These are phyloP conservation scores for Sporothrix sp. DNA, from an alignment of 2,329 filamentous ascomycete genomes.

Conservation along the genomic window DNA sequence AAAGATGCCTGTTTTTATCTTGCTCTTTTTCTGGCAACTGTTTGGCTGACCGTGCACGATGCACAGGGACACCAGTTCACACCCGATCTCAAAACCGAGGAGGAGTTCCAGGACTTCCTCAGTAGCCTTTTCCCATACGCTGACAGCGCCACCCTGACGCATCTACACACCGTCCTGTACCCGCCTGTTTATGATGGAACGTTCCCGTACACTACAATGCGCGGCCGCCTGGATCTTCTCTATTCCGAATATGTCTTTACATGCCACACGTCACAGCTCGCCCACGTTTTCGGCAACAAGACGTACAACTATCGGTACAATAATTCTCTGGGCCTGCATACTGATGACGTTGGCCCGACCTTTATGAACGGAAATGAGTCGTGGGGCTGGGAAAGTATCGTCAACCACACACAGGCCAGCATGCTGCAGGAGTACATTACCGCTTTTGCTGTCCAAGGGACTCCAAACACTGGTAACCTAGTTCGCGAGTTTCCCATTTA, in stretches of 20 bases:
- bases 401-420: not conserved
- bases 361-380: slow-evolving; percentile 5
- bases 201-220: not conserved
- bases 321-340: not conserved
- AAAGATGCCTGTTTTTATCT: too few species aligned
- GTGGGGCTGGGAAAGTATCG: not conserved
- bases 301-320: slow-evolving; percentile 5
- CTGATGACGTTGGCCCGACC: not conserved
- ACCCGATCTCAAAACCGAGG: not conserved
- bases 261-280: not conserved
- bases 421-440: slow-evolving; percentile 4
- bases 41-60: not conserved
- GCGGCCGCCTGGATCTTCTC: not conserved
- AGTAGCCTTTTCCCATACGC: not conserved
- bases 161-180: not conserved
- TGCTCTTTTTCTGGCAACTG: too few species aligned
- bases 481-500: slow-evolving; percentile 1
- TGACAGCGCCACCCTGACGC: not conserved
- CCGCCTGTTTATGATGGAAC: not conserved
- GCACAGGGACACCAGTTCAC: slow-evolving; percentile 2
- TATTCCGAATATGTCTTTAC: slow-evolving; percentile 2
- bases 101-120: not conserved
- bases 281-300: not conserved
- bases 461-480: not conserved
- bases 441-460: not conserved